A percentile compares a stretch with the other conserved stretches of the same genome.
These are phyloP conservation scores for Venturia nashicola DNA, from an alignment of 2,329 filamentous ascomycete genomes.

Conservation along the genomic window DNA sequence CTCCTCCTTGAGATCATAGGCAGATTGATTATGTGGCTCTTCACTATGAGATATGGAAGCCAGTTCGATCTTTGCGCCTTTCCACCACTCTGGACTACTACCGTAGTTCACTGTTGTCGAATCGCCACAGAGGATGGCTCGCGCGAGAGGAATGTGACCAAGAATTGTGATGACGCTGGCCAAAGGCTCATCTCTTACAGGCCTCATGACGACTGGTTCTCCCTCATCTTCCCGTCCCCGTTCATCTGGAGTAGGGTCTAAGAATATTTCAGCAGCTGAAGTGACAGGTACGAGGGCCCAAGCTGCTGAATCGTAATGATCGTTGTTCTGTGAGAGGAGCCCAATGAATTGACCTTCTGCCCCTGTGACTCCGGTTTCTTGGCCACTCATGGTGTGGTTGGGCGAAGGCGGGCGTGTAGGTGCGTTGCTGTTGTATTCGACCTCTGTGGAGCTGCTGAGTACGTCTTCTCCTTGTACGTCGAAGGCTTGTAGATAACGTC, in stretches of 20 bases:
- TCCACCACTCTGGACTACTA: constrained; percentile 49
- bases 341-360: constrained; percentile 3
- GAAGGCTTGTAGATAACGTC: neutral
- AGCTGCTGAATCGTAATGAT: constrained; percentile 14
- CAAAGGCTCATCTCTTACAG: constrained; percentile 40
- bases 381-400: neutral
- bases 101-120: constrained; percentile 38
- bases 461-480: neutral
- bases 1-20: constrained; percentile 41
- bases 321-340: constrained; percentile 2
- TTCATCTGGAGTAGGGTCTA: constrained; percentile 37
- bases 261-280: constrained; percentile 38
- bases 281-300: constrained; percentile 43
- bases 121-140: constrained; percentile 42
- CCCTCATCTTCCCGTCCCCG: constrained; percentile 30
- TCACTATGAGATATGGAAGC: constrained; percentile 15
- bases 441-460: neutral
- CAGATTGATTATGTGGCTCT: constrained; percentile 21
- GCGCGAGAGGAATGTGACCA: constrained; percentile 46
- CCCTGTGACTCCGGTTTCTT: neutral
- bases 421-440: neutral
- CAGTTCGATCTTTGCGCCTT: constrained; percentile 41
- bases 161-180: constrained; percentile 47
- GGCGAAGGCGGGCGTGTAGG: neutral
- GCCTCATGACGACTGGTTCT: constrained; percentile 46